Evolutionary conservation across 1,139 yeast genomes (phyloP).

Genomic region (Sugiyamaella sp.): DNA sequence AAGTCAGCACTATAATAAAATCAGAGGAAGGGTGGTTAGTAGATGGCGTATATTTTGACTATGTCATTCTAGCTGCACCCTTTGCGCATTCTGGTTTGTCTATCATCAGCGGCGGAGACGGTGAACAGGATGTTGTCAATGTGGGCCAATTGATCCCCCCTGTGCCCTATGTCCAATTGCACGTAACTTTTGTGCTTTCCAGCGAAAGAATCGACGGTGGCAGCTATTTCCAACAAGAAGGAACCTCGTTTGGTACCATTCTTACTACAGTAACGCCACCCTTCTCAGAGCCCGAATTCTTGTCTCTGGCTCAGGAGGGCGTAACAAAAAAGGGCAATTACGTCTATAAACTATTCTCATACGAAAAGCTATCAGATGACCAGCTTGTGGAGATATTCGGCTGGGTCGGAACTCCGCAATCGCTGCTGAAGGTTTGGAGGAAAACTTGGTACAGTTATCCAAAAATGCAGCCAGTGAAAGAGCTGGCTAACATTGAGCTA

Average conservation of each 20-base stretch:
- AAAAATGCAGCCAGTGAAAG: constrained; percentile 33
- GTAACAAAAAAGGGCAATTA: constrained; percentile 35
- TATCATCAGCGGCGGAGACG: not conserved
- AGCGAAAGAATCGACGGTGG: constrained; percentile 28
- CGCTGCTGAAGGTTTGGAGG: constrained; percentile 20
- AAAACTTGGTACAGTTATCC: constrained; percentile 35
- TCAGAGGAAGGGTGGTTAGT: constrained; percentile 30
- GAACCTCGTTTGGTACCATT: constrained; percentile 28
- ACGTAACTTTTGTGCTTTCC: constrained; percentile 39
- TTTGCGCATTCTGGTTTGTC: constrained; percentile 38
- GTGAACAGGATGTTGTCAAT: not conserved
- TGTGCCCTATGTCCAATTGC: constrained; percentile 40
- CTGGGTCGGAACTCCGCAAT: not conserved
- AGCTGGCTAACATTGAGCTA: constrained; percentile 37
- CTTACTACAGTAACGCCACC: constrained; percentile 37
- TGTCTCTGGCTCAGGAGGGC: constrained; percentile 37
- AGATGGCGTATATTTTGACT: constrained; percentile 40
- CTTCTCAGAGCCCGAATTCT: constrained; percentile 18
- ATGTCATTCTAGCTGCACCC: constrained; percentile 51
- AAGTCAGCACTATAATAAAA: constrained; percentile 35
- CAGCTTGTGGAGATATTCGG: constrained; percentile 27
- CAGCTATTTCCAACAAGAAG: constrained; percentile 28
- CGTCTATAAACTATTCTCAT: constrained; percentile 49
- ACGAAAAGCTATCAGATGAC: constrained; percentile 30
- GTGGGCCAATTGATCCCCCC: constrained; percentile 22